Percentiles rank a stretch among this genome's conserved stretches.
Conservation (phyloP, 768 basidiomycete genomes). For the Pisolithus sp. region DNA sequence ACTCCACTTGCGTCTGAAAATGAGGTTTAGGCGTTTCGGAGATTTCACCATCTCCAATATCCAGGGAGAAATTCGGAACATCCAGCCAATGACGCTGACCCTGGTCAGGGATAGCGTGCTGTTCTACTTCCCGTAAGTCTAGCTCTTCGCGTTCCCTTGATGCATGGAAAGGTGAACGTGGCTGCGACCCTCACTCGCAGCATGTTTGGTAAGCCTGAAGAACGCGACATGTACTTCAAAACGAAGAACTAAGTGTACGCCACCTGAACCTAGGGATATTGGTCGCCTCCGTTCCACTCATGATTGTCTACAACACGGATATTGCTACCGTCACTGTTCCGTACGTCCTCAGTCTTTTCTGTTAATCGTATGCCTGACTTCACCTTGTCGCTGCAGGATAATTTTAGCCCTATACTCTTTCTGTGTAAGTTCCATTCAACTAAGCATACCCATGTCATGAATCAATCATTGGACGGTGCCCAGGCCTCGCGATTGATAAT, state of each 20-base stretch:
- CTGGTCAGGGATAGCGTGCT: not conserved
- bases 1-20: not conserved
- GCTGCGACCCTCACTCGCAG: not conserved
- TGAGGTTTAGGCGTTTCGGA: not conserved
- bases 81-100: not conserved
- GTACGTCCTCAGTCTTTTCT: too few species aligned
- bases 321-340: too few species aligned
- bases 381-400: not conserved
- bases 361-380: too few species aligned
- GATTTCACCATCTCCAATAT: not conserved
- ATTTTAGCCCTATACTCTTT: not conserved
- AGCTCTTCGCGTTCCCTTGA: not conserved
- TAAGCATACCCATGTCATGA: not conserved
- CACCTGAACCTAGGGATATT: too few species aligned
- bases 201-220: not conserved
- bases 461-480: not conserved
- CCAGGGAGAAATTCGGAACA: not conserved
- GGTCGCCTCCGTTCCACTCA: too few species aligned
- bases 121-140: not conserved
- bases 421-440: not conserved
- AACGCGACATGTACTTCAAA: too few species aligned
- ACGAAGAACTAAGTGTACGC: too few species aligned
- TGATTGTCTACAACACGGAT: too few species aligned
- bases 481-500: not conserved
- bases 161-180: not conserved